Evolutionary conservation across 768 basidiomycete genomes (phyloP).

Genomic region (Pleurotus sapidus): DNA sequence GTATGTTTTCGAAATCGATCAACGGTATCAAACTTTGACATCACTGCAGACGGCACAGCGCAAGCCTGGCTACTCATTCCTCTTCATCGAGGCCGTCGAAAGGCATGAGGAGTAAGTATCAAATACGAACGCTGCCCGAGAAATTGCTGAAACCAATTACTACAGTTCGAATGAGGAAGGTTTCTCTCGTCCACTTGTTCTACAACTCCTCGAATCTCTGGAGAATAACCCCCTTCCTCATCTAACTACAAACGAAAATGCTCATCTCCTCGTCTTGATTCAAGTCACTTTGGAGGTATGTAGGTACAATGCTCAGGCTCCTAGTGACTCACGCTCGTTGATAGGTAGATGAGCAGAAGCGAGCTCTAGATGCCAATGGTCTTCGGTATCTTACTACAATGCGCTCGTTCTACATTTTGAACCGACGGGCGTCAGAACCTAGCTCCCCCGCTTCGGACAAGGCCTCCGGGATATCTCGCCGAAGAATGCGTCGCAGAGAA

Average conservation of each 20-base stretch:
- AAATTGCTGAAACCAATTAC: slow-evolving; percentile 9
- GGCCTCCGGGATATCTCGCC: slow-evolving; percentile 23
- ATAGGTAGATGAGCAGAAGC: slow-evolving; percentile 85
- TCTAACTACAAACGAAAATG: slow-evolving; percentile 76
- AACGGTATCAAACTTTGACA: too few relatives aligned
- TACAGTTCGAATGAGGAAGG: slow-evolving; percentile 46
- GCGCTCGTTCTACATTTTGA: slow-evolving; percentile 87
- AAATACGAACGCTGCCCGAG: neutral
- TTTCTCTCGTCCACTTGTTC: slow-evolving; percentile 62
- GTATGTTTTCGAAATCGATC: slow-evolving; percentile 9
- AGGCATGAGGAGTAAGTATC: slow-evolving; percentile 35
- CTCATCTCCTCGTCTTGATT: slow-evolving; percentile 79
- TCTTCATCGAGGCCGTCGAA: slow-evolving; percentile 49
- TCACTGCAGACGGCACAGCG: too few relatives aligned
- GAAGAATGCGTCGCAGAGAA: slow-evolving; percentile 57
- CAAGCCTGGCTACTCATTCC: slow-evolving; percentile 31
- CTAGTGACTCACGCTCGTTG: neutral
- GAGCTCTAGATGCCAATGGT: slow-evolving; percentile 91
- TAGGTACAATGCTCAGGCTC: slow-evolving; percentile 22
- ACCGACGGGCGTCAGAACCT: slow-evolving; percentile 54
- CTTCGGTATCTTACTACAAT: slow-evolving; percentile 91
- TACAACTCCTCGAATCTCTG: slow-evolving; percentile 58
- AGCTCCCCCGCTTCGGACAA: slow-evolving; percentile 40
- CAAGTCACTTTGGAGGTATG: slow-evolving; percentile 79
- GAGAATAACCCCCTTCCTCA: slow-evolving; percentile 65